Conservation (phyloP, 306 rosid genomes). For the Albizia julibrissin region DNA sequence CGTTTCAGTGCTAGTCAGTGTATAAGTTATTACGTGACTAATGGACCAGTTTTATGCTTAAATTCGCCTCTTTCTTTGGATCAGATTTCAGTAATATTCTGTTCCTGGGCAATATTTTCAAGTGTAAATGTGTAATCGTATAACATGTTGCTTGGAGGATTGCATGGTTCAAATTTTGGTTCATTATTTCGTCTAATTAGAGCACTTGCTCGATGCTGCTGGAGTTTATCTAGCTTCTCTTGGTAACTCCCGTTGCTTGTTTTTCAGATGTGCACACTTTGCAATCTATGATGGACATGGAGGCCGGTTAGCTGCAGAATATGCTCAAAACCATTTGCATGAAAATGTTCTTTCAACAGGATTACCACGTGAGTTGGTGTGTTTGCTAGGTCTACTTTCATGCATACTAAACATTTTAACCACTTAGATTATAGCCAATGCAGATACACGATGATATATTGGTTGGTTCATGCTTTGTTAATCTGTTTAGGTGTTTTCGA, state of each 20-base stretch:
- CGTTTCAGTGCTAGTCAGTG: neutral
- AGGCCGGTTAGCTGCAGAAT: conserved; percentile 89
- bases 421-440: conserved; percentile 24
- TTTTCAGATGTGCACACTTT: conserved; percentile 77
- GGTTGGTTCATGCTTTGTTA: conserved; percentile 10
- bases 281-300: conserved; percentile 94
- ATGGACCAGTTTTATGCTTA: neutral
- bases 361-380: conserved; percentile 99
- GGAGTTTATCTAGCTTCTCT: conserved; percentile 19
- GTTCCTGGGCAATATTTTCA: neutral
- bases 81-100: neutral
- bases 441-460: conserved; percentile 14
- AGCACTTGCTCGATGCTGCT: neutral
- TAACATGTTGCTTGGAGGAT: neutral
- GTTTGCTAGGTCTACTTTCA: conserved; percentile 77
- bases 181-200: neutral
- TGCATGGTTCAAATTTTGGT: neutral
- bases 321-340: conserved; percentile 79
- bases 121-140: neutral
- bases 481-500: conserved; percentile 4
- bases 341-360: conserved; percentile 76
- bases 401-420: conserved; percentile 30
- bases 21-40: neutral
- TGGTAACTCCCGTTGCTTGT: conserved; percentile 16
- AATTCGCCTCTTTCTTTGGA: neutral